Evolutionary conservation across 768 basidiomycete genomes (phyloP), one percentile per base, ranked within the genome.

Genomic region (Lactifluus echinatus): DNA sequence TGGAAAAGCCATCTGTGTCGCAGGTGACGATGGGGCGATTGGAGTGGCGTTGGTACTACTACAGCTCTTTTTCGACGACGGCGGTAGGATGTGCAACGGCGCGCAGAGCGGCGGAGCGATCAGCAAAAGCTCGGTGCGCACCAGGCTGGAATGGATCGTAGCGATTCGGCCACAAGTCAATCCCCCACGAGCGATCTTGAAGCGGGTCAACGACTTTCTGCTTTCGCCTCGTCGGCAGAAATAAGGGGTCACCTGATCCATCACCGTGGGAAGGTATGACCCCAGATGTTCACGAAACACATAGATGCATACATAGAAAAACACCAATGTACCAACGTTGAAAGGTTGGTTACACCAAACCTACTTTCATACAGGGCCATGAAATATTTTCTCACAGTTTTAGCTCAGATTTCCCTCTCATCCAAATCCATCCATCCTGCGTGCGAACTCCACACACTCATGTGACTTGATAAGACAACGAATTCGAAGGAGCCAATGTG

Each of bases 101-200:
- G 12, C 26, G 17, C 24, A 12, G 4, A 34, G 24, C 36, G 60
- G 33, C 12, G 28, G 51, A 7, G 34, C 33, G 59, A 68, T 65
- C 43, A 76, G 74, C 61, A 96, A 96, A 68, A 69, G 75, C 19
- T 70, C 76, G 12, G 81, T 97, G 60, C 80, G 82, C 11, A 84
- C 75, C 12, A 78, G 92, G 17, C 74, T 97, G 34, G 85, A 97
- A 66, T 92, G 89, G 89, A 81, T 97, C 47, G 86, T 93, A 56
- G 75, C 85, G 19, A 84, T 81, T 61, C 73, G 78, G 50, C 87
- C 89, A 5, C 73, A 75, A 53, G 87, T 84, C 3, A 97, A 96
- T 67, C 94, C 95, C 0, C 84, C 89, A 10, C 79, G 93, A 40
- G 76, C 82, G 15, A 90, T 87, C 8, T 75, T 97, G 57, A 89